Base-by-base conservation (phyloP, 2,329 filamentous ascomycete species). In the Calonectria pseudoturangicola region DNA sequence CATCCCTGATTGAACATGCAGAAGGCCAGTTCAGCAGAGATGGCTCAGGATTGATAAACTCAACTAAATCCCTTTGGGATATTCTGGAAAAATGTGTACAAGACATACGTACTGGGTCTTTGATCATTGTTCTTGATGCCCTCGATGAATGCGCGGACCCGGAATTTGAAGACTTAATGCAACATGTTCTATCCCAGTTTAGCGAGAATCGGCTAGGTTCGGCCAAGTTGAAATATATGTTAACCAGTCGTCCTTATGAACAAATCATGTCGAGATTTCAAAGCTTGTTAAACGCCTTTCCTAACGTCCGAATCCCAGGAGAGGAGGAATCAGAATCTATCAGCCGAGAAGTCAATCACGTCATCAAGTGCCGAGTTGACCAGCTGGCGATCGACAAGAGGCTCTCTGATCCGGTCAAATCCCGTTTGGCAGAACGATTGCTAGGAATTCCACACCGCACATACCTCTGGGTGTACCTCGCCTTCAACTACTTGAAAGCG, bases 61-160 rank as follows among this genome's bases (percentile, higher is more conserved):
- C 72, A 2, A 74, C 77, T 12, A 16, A 51, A 27, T 72, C 76
- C 2, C 76, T 87, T 0, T 86, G 84, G 84, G 70, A 73, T 1
- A 81, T 86, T 47, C 64, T 87, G 2, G 63, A 68, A 25, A 78
- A 70, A 2, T 78, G 80, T 18, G 68, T 74, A 6, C 16, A 16
- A n/a, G 56, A 65, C 13, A 15, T 39, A 3, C 1, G 18, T 0
- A 30, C 82, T 2, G 83, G 81, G 1, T 64, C 79, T 27, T 48
- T 86, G 0, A 79, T 83, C 1, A 73, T 84, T 10, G 80, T 87
- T 1, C 72, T 87, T 6, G 85, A 87, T 76, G 85, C 83, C 0
- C 73, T 87, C 1, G 85, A 87, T 65, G 84, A 86, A 79, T 84
- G 80, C 65, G 7, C 18, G 9, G n/a, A 67, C 30, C 72, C 48